Evolutionary conservation across 306 rosid genomes (phyloP).

Genomic region (Cucurbita ficifolia): DNA sequence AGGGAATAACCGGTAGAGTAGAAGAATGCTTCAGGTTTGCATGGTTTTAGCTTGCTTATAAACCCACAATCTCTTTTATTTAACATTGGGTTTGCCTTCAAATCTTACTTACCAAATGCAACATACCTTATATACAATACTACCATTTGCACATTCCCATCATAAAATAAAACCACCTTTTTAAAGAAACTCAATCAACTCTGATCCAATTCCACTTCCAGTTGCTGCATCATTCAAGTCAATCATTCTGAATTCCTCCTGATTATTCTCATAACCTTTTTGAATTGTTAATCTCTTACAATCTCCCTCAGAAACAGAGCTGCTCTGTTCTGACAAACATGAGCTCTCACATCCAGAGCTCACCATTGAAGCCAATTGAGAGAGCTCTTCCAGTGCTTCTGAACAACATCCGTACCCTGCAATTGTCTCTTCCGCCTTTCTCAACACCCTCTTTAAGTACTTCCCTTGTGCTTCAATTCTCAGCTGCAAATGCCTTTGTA

Average conservation of each 20-base stretch:
- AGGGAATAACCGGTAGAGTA: no score
- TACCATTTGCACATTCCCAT: neutral
- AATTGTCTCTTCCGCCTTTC: constrained; percentile 74
- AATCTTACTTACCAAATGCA: neutral
- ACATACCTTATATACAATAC: neutral
- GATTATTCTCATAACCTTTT: constrained; percentile 20
- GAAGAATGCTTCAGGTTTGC: neutral
- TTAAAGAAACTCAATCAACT: neutral
- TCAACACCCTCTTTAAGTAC: constrained; percentile 70
- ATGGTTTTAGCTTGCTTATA: neutral
- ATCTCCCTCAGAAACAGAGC: constrained; percentile 25
- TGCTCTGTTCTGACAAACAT: constrained; percentile 33
- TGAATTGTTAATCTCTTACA: neutral
- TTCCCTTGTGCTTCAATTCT: constrained; percentile 92
- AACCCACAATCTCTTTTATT: neutral
- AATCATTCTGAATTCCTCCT: constrained; percentile 19
- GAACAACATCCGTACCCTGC: constrained; percentile 40
- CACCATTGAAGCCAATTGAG: constrained; percentile 60
- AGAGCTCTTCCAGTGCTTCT: constrained; percentile 51
- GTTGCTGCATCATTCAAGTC: constrained; percentile 23
- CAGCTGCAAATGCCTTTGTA: constrained; percentile 76
- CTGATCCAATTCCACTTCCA: neutral
- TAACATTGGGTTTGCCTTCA: neutral
- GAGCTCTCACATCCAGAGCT: constrained; percentile 48
- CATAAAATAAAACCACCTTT: neutral